Evolutionary conservation across 2,329 filamentous ascomycete genomes (phyloP), one percentile per base, ranked within the genome.

Genomic region (Aureobasidium sp.): DNA sequence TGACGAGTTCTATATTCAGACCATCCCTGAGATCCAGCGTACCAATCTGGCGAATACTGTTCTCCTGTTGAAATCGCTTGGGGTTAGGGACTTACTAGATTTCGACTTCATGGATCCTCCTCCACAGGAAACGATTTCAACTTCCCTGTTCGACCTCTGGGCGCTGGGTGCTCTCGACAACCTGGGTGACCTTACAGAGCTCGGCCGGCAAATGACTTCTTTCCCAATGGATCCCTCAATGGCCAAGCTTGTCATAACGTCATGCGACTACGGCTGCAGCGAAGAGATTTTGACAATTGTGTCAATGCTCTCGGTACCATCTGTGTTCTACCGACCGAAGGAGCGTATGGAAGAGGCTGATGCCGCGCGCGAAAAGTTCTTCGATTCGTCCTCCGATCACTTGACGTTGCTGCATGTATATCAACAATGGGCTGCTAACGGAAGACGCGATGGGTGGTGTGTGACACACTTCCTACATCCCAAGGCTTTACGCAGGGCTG

Each of bases 91-190:
- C 67, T 80, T 99, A 10, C 77, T 99, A 1, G 93, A 99, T 73
- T 99, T 99, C 70, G 91, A 97, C 73, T 99, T 99, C 69, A 97
- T 99, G 93, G 94, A 99, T 67, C 94, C 94, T 1, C 94, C 94
- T 7, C 94, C 94, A 0, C 94, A 99, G 75, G 95, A 99, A 70
- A 97, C 92, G 0, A 97, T 99, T 66, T 93, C 91, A 0, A 99
- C 94, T 0, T 97, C 92, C 3, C 86, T 99, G 39, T 99, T 97
- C 75, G 94, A 99, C 69, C 84, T 99, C 0, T 99, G 94, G 94
- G 92, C 94, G 0, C 81, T 99, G 0, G 94, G 94, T 1, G 93
- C 94, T 0, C 77, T 99, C 13, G 91, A 97, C 72, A 97, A 99
- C 68, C 82, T 97, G 16, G 95, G 94, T 39, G 91, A 97, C 66